Evolutionary conservation across 495 filamentous ascomycete species (phyloP), one percentile per base, ranked within the genome.

Genomic region (Neurospora terricola): DNA sequence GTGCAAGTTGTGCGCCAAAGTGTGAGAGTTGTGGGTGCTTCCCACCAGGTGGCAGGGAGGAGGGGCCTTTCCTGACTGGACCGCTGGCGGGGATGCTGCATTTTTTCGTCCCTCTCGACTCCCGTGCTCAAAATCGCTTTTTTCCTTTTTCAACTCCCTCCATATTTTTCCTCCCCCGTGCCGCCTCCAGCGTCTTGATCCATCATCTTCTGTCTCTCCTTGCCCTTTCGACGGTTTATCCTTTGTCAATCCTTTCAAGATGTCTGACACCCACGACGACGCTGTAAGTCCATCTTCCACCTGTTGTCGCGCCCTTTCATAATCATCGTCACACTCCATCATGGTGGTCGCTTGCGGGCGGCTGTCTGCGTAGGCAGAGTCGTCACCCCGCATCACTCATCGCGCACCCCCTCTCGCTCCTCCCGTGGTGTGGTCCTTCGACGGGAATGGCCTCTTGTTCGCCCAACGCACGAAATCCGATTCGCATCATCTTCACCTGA

Each of bases 261-360:
- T 89, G 86, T 81, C 86, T 72, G 14, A 14, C 54, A 0, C 54
- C 3, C 2, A 66, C 54, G 86, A 88, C 70, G 84, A 83, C 43
- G 77, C 80, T 70, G 84, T 86, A 76, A 77, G 81, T 81, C 59
- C 16, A 42, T 69, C 38, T 18, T 39, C 38, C 69, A 16, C 39
- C 70, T 71, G 34, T 23, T 74, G 38, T n/a, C 68, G 39, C 72
- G 40, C 42, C 71, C 70, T 70, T 68, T 71, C 12, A 36, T 16
- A 66, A 36, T 34, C 54, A 66, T 66, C 37, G 59, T 14, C 39
- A 18, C 54, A 66, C 23, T 66, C 16, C 27, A 62, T 34, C 23
- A 62, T 34, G 54, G 27, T 66, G 54, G 54, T 66, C 27, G 54
- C 54, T 66, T 66, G 54, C 54, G 54, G 54, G 54, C 54, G 54